Percentiles rank a stretch among this genome's conserved stretches.
phyloP scores from a whole-genome alignment of 495 filamentous ascomycete genomes.

The Schizothecium vesticola region DNA sequence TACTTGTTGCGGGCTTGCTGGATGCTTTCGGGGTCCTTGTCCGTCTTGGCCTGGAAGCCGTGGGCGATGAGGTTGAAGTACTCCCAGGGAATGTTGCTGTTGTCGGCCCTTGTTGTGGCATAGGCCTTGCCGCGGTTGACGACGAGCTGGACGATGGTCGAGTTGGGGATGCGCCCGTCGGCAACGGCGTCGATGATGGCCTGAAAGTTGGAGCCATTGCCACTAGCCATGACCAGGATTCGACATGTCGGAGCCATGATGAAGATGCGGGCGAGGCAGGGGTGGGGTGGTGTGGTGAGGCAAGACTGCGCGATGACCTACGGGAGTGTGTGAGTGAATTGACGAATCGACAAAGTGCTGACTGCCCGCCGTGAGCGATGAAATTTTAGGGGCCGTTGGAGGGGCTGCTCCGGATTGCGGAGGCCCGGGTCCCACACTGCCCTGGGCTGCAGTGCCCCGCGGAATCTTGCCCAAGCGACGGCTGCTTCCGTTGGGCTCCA shows the following conservation, averaged over 20 bases:
- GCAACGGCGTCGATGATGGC: slow-evolving; percentile 74
- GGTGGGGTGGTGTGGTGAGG: neutral
- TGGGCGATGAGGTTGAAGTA: slow-evolving; percentile 80
- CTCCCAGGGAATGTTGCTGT: slow-evolving; percentile 66
- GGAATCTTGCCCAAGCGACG: neutral
- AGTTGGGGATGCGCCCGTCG: slow-evolving; percentile 49
- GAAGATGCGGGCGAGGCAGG: neutral
- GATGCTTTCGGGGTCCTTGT: slow-evolving; percentile 48
- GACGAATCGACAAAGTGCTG: neutral
- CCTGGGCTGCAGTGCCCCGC: neutral
- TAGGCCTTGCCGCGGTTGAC: slow-evolving; percentile 78
- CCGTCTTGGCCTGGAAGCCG: slow-evolving; percentile 50
- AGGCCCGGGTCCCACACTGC: neutral
- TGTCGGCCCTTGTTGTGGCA: slow-evolving; percentile 66
- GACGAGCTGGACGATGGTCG: slow-evolving; percentile 68
- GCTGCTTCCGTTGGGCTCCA: neutral
- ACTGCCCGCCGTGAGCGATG: neutral
- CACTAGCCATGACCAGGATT: slow-evolving; percentile 50
- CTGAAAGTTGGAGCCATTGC: slow-evolving; percentile 83
- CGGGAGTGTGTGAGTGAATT: neutral
- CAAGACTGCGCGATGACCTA: neutral
- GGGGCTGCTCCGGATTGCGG: neutral
- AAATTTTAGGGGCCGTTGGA: neutral
- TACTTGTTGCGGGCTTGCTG: slow-evolving; percentile 62
- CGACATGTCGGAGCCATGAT: slow-evolving; percentile 29